Conservation (phyloP, 306 rosid genomes). For the Oemleria cerasiformis region DNA sequence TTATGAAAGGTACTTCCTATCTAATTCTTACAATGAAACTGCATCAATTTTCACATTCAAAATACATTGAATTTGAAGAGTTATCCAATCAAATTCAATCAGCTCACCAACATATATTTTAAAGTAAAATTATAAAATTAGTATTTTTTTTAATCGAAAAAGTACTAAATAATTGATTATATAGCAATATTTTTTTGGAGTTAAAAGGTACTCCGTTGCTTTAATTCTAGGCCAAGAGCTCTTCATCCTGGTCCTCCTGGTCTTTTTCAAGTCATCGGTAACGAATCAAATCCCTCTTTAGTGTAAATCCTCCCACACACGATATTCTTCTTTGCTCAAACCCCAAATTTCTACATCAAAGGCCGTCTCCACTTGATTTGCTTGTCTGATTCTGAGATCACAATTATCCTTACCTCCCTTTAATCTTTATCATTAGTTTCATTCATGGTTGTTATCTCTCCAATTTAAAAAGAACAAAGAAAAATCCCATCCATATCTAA, state of each 20-base stretch:
- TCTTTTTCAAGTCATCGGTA: not conserved
- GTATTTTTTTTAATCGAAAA: no score
- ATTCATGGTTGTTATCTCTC: not conserved
- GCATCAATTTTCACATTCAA: no score
- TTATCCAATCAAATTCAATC: no score
- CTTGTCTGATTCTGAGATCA: conserved; percentile 4
- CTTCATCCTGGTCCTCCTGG: not conserved
- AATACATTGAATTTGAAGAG: no score
- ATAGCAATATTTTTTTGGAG: not conserved
- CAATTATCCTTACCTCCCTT: not conserved
- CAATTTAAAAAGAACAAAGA: not conserved
- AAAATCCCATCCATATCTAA: not conserved
- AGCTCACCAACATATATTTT: no score
- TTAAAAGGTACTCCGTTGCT: not conserved
- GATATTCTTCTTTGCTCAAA: conserved; percentile 1
- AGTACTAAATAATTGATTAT: no score
- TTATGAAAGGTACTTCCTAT: no score
- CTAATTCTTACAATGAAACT: no score
- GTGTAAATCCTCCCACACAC: not conserved
- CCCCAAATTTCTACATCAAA: not conserved
- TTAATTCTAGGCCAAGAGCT: conserved; percentile 2
- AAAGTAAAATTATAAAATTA: no score
- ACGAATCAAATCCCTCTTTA: conserved; percentile 19
- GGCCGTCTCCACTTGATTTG: conserved; percentile 3
- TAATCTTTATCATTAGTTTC: not conserved